phyloP scores from a whole-genome alignment of 2,329 filamentous ascomycete species.

The Falciphora oryzae region DNA sequence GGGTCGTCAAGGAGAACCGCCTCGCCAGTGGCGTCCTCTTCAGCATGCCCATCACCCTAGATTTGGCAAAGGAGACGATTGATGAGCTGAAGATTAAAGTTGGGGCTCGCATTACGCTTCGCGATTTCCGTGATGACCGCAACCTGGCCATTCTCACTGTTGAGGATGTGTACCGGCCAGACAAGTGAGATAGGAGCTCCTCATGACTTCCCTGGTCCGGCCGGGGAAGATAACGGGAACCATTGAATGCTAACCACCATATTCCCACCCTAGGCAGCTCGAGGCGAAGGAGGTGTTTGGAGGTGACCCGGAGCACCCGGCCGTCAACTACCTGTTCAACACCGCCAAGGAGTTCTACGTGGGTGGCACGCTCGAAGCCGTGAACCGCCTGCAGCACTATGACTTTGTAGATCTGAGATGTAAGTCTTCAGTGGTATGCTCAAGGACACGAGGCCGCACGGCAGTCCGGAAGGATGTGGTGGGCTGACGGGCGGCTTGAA shows the following conservation, averaged over 20 bases:
- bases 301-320: constrained; percentile 84
- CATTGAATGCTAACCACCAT: constrained; percentile 13
- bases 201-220: neutral
- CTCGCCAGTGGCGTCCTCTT: constrained; percentile 87
- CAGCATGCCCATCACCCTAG: constrained; percentile 94
- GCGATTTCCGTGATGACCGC: constrained; percentile 93
- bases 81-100: constrained; percentile 69
- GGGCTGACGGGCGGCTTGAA: neutral
- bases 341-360: constrained; percentile 84
- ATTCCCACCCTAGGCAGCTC: constrained; percentile 51
- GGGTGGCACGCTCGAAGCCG: constrained; percentile 90
- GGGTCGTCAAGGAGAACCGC: constrained; percentile 83
- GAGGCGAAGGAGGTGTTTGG: constrained; percentile 95
- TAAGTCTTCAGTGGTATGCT: constrained; percentile 30
- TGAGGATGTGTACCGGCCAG: constrained; percentile 89
- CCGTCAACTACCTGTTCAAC: constrained; percentile 81
- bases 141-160: constrained; percentile 94
- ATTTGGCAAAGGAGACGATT: constrained; percentile 71
- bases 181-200: constrained; percentile 62
- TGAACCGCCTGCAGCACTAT: constrained; percentile 96
- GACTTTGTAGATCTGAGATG: constrained; percentile 96
- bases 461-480: too few species aligned
- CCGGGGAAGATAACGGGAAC: too few species aligned
- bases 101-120: constrained; percentile 77
- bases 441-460: neutral